Percentiles rank a stretch among this genome's conserved stretches.
Conservation (phyloP, 2,329 filamentous ascomycete species). For the Sclerotinia sclerotiorum region DNA sequence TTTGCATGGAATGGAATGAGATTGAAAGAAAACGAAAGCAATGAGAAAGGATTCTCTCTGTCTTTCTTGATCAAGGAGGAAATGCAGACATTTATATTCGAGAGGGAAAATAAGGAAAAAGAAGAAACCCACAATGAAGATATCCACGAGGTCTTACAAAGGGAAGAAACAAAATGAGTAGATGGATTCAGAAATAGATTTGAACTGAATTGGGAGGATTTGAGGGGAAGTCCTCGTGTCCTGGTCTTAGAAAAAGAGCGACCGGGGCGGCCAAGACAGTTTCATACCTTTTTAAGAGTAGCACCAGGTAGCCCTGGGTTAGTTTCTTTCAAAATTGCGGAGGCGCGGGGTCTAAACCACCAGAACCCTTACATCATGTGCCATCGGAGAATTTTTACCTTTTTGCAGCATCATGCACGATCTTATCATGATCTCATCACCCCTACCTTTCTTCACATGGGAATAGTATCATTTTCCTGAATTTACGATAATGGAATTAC, state of each 20-base stretch:
- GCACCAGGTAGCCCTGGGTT: neutral
- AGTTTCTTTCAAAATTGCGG: neutral
- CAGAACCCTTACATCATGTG: conserved; percentile 2
- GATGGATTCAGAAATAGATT: neutral
- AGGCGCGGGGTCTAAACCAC: neutral
- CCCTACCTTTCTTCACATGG: neutral
- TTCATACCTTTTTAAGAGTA: neutral
- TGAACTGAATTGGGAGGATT: no score
- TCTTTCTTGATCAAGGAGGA: conserved; percentile 3
- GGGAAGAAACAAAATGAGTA: neutral
- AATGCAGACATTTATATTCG: conserved; percentile 17
- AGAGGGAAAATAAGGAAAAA: neutral
- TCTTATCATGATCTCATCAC: neutral
- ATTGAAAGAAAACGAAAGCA: neutral
- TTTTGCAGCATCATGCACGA: neutral
- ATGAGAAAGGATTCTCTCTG: neutral
- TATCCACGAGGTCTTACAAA: conserved; percentile 10
- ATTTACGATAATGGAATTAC: neutral
- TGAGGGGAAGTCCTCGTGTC: conserved; percentile 3
- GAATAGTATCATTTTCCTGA: neutral
- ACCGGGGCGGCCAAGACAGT: neutral
- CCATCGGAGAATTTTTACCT: neutral
- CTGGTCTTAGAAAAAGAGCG: neutral
- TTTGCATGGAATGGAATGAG: neutral
- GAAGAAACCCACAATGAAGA: neutral